Base-by-base conservation (phyloP, 805 yeast genomes). In the Tetrapisispora pingtungensis region DNA sequence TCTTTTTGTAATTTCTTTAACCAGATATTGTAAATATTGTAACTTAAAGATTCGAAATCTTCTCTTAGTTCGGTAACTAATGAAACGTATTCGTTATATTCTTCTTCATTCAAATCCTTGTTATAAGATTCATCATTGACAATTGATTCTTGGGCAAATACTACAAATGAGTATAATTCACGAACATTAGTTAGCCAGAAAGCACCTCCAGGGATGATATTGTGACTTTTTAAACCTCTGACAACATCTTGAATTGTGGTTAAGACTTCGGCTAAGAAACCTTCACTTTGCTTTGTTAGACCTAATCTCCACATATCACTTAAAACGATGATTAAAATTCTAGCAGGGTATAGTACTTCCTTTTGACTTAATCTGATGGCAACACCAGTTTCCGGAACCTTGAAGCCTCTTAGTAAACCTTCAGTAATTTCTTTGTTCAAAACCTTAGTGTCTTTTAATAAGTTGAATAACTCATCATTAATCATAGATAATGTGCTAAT, bases 261-360 rank as follows among this genome's bases (percentile, higher is more conserved):
- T 61, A 90, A 73, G 2, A 88, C 94, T 61, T 84, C 89, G 39
- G 96, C 96, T 49, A 93, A 69, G 60, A 93, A 84, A 45, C 79
- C 80, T 69, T 93, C 97, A 59, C 90, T 80, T 64, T 90, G 96
- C 52, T 83, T 79, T 14, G 96, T 87, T 56, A 88, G 75, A 2
- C 97, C 97, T 40, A 90, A 72, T 66, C 97, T 77, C 98, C 98
- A 93, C 97, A 93, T 88, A 64, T 93, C 98, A 57, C 94, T 81
- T 51, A 90, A 71, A 30, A 90, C 82, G 52, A 93, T 83, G 57
- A 93, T 90, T 57, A 93, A 80, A 52, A 93, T 86, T 71, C 96
- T 80, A 1, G 97, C 93, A 24, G 98, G 98, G 79, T 88, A 93
- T 44, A 93, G 71, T 10, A 90, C 95, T 62, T 93, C 97, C 59